These are phyloP conservation scores for Exobasidium cylindrosporum DNA, from an alignment of 1,284 basidiomycete species.

Conservation along the genomic window DNA sequence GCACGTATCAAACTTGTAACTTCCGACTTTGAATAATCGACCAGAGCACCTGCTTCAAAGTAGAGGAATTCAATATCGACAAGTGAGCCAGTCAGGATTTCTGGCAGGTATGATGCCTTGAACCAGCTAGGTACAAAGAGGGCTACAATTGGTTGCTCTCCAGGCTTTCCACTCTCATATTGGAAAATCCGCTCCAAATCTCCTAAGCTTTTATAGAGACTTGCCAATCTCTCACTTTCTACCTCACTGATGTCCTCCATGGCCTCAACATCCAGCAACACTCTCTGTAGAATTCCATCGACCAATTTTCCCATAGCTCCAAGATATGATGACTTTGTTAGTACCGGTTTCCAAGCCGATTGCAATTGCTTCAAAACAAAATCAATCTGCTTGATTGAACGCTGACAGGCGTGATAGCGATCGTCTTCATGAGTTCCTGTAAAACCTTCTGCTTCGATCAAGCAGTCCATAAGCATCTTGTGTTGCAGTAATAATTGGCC, in stretches of 20 bases:
- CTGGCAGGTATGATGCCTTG: slow-evolving; percentile 50
- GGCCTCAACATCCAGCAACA: slow-evolving; percentile 73
- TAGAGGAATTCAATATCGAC: slow-evolving; percentile 82
- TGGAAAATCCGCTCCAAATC: slow-evolving; percentile 77
- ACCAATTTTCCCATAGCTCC: slow-evolving; percentile 67
- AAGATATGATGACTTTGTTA: slow-evolving; percentile 41
- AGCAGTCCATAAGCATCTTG: slow-evolving; percentile 57
- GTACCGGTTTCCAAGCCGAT: slow-evolving; percentile 69
- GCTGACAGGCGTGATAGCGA: slow-evolving; percentile 74
- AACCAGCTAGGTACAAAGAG: slow-evolving; percentile 50
- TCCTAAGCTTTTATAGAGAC: slow-evolving; percentile 71
- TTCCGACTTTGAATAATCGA: slow-evolving; percentile 84
- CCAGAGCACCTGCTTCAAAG: slow-evolving; percentile 79
- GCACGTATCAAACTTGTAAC: slow-evolving; percentile 76
- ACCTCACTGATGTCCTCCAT: slow-evolving; percentile 85
- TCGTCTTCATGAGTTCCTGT: slow-evolving; percentile 70
- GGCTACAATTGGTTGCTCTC: slow-evolving; percentile 26
- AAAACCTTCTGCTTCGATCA: slow-evolving; percentile 71
- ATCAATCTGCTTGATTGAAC: slow-evolving; percentile 67
- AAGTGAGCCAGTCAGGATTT: slow-evolving; percentile 49
- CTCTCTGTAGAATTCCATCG: slow-evolving; percentile 68
- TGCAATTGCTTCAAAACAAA: slow-evolving; percentile 68
- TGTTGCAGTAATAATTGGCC: slow-evolving; percentile 57
- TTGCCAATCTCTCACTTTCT: slow-evolving; percentile 78
- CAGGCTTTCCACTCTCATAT: slow-evolving; percentile 58